Percentiles rank a stretch among this genome's conserved stretches.
Evolutionary conservation across 345 rosid species (phyloP).

Genomic region (Erucastrum elatum): DNA sequence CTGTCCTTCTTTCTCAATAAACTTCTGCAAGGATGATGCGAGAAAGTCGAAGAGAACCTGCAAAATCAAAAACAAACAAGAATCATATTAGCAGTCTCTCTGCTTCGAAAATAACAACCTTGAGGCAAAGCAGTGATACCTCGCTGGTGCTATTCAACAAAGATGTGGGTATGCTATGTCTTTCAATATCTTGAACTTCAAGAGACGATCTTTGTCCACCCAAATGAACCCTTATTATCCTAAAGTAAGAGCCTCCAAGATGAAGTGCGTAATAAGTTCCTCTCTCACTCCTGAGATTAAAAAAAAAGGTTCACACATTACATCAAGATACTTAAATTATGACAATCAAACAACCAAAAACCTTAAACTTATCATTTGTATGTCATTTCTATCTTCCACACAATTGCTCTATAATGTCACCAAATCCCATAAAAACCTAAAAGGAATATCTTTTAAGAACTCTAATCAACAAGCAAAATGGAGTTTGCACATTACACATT

Average conservation of each 20-base stretch:
- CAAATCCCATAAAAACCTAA: no score
- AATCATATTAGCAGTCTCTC: no score
- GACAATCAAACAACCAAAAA: not conserved
- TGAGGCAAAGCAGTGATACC: slow-evolving; percentile 42
- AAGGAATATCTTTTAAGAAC: no score
- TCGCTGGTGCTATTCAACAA: slow-evolving; percentile 69
- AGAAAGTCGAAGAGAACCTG: slow-evolving; percentile 85
- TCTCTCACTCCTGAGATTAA: slow-evolving; percentile 67
- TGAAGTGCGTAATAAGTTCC: slow-evolving; percentile 88
- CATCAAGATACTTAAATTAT: not conserved
- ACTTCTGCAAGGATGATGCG: slow-evolving; percentile 64
- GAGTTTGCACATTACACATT: no score
- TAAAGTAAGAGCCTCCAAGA: slow-evolving; percentile 83
- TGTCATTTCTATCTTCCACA: no score
- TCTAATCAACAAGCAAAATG: no score
- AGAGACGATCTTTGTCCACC: slow-evolving; percentile 68
- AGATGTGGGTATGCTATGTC: slow-evolving; percentile 58
- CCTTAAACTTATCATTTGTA: no score
- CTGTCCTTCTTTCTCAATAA: slow-evolving; percentile 63
- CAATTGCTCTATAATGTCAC: not conserved
- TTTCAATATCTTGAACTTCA: slow-evolving; percentile 58
- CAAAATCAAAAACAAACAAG: slow-evolving; percentile 20
- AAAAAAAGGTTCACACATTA: not conserved
- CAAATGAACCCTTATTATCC: slow-evolving; percentile 75
- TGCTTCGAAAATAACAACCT: not conserved